Base-by-base conservation (phyloP, 345 rosid genomes). In the Hypericum perforatum region DNA sequence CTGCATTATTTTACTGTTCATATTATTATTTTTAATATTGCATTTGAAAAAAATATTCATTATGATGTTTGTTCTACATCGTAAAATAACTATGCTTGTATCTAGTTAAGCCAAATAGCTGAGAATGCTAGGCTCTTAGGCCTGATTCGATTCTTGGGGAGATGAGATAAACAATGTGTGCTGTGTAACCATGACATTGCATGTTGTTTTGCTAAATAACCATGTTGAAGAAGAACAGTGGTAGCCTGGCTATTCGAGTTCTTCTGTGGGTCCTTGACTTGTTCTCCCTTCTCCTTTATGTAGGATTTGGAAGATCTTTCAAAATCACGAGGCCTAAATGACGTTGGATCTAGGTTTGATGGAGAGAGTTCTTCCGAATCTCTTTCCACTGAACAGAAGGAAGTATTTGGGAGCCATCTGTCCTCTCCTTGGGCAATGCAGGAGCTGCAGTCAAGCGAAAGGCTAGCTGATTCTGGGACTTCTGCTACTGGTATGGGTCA, bases 241-340 rank as follows among this genome's bases (percentile, higher is more conserved):
- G 29, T 12, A 5, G 6, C 22, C 22, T 32, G 22, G 50, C 50
- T 46, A 3, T 46, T 9, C 14, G 22, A 16, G 15, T 46, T 46
- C 22, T 42, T 11, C 8, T 41, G 37, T 50, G 39, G 49, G 22
- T 8, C 5, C 32, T 36, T 49, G 32, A 22, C 32, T 16, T 41
- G 7, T 15, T 32, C 49, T 50, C 32, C 8, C 49, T 49, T 45
- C 59, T 52, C 50, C 48, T 47, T 12, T 54, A 54, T 71, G 74
- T 74, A 89, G 97, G 95, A 76, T 53, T 49, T 78, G 53, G 86
- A 70, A 54, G 75, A 65, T 70, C 72, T 74, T 47, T 22, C 32
- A 4, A 82, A 68, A 71, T 63, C 82, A 7, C 74, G 56, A 66
- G 60, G 54, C 53, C 36, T 65, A 39, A 77, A 60, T 52, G 76